Base-by-base conservation (phyloP, 805 yeast genomes). In the Metschnikowia kunwiensis region DNA sequence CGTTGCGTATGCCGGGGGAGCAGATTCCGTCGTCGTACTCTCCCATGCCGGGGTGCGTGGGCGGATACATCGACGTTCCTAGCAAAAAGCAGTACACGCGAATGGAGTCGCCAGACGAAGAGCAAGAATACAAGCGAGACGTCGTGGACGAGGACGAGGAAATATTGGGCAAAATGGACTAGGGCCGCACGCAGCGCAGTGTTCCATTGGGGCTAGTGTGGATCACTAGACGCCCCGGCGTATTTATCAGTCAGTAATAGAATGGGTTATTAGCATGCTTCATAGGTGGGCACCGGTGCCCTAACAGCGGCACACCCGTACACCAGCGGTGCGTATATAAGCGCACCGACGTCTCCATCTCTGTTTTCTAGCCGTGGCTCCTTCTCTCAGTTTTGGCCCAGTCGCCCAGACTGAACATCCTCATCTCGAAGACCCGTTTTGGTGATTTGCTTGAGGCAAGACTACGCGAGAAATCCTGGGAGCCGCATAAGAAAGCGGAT, bases 1-100 rank as follows among this genome's bases (percentile, higher is more conserved):
- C 68, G 7, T 64, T 74, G 5, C 73, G 66, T 35, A 61, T 65
- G 34, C 77, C 78, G 6, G 76, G 75, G 30, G 39, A 37, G 28
- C 40, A 27, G 37, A 46, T 48, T 15, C 49, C 52, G 7, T 39
- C 47, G 11, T 36, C 43, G 7, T 46, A 46, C 32, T 42, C 49
- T n/a, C 51, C 51, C 5, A 44, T 46, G 50, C 53, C 53, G 8
- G 53, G 53, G 8, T 40, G 31, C 31, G 53, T 48, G 22, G 53
- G 53, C 4, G 53, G 53, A 11, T 48, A 48, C 34, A 41, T 48
- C 7, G 53, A 48, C 19, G 53, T 48, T 5, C 53, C 53, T 6
- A 34, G 44, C 34, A 39, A 34, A 24, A 40, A 37, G 22, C 20
- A 13, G 4, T 27, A 30, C 13, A 15, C 30, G 10, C 40, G 42